Evolutionary conservation across 164 flowering plant species (phyloP), one percentile per base, ranked within the genome.

Genomic region (Magnolia kwangsiensis): DNA sequence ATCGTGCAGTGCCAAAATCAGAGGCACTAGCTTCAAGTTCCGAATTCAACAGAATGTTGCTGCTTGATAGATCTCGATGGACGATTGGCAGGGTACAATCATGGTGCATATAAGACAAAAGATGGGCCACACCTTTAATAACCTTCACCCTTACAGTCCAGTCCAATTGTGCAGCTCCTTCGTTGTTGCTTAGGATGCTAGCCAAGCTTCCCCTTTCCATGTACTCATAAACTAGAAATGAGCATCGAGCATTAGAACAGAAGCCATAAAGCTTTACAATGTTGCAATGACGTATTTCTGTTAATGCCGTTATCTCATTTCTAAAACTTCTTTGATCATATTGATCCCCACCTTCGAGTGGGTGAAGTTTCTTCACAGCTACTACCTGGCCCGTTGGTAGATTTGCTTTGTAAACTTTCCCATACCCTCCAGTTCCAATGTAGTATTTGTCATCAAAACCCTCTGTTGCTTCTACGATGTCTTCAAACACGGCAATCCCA

Each of bases 221-320:
- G 63, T 84, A 89, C 75, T 87, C 89, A 76, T 90, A 90, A 3
- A 85, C 88, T 85, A 90, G 83, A 80, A 80, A 86, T 81, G 85
- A 71, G 51, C 49, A 59, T 1, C 85, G 84, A 9, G 71, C 37
- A 63, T 69, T 76, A 8, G 89, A 83, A 71, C 91, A 91, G 74
- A 75, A 91, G 14, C 91, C 95, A 71, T 81, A 75, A 18, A 88
- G 85, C 82, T 86, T 88, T 50, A 91, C 84, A 24, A 91, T 87
- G 37, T 89, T 91, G 24, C 90, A 75, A 80, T 89, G 95, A 71
- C 90, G 67, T 1, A 83, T 78, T 50, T 86, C 84, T 20, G 91
- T 90, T 69, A 90, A 55, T 4, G 81, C 71, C 7, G 77, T 74
- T 2, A 89, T 88, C 79, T 90, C 94, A 61, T 81, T 90, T 80